Conservation (phyloP, 306 rosid species). For the Bauhinia variegata region DNA sequence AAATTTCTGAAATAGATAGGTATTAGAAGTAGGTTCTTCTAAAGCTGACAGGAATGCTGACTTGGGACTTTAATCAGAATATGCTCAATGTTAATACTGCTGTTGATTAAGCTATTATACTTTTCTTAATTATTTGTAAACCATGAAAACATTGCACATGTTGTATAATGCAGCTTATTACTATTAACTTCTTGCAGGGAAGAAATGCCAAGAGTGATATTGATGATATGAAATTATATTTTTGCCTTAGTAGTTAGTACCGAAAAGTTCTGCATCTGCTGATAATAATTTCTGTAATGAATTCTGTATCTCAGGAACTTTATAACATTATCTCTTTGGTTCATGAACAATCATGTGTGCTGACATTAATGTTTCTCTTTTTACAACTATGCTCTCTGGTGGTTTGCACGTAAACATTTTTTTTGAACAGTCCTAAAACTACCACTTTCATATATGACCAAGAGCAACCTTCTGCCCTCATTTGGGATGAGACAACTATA, state of each 20-base stretch:
- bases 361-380: background rate
- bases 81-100: background rate
- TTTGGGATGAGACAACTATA: background rate
- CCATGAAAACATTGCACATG: too few species aligned
- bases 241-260: background rate
- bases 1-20: background rate
- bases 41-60: background rate
- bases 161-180: too few species aligned
- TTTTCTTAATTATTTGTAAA: too few species aligned
- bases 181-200: background rate
- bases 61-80: background rate
- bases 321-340: background rate
- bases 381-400: background rate
- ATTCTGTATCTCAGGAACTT: background rate
- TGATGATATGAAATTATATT: background rate
- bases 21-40: background rate
- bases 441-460: background rate
- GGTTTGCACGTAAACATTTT: background rate
- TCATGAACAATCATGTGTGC: background rate
- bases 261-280: background rate
- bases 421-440: background rate
- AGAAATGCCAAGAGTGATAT: background rate
- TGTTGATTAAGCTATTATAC: too few species aligned
- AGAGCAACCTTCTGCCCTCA: background rate
- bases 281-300: background rate